A percentile compares a stretch with the other conserved stretches of the same genome.
Conservation (phyloP, 805 yeast species). For the Kodamaea jinghongensis region DNA sequence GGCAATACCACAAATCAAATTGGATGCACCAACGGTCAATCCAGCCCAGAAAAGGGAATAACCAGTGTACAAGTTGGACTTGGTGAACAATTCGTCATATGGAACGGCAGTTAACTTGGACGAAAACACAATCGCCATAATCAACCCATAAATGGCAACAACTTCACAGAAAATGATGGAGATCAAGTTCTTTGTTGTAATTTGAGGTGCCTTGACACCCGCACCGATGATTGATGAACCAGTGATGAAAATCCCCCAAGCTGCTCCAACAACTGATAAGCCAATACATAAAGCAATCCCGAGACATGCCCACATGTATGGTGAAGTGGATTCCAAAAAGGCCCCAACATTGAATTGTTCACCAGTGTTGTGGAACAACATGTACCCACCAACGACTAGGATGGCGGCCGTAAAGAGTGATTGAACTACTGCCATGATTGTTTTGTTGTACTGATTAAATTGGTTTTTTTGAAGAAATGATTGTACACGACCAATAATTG, state of each 20-base stretch:
- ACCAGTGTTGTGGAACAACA: conserved; percentile 89
- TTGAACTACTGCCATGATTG: conserved; percentile 12
- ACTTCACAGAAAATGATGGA: conserved; percentile 98
- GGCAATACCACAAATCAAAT: conserved; percentile 93
- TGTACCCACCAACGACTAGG: conserved; percentile 47
- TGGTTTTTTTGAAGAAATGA: no score
- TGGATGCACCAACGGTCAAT: conserved; percentile 87
- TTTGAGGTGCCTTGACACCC: conserved; percentile 96
- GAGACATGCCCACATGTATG: conserved; percentile 94
- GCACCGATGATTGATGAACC: conserved; percentile 96
- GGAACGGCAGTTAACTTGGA: conserved; percentile 77
- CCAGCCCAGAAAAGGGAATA: conserved; percentile 98
- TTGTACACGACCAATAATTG: no score
- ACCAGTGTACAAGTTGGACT: conserved; percentile 89
- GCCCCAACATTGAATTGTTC: conserved; percentile 89
- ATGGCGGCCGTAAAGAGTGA: conserved; percentile 32
- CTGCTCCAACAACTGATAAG: conserved; percentile 93
- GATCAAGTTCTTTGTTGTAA: conserved; percentile 94
- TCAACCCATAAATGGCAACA: conserved; percentile 96
- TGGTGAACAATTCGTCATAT: conserved; percentile 61
- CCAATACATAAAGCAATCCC: conserved; percentile 94
- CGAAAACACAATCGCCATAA: conserved; percentile 95
- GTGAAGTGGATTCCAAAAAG: conserved; percentile 80
- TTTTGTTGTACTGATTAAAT: background rate
- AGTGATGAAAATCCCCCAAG: conserved; percentile 98